Evolutionary conservation across 106 monocot genomes (phyloP).

Genomic region (Allium fistulosum): DNA sequence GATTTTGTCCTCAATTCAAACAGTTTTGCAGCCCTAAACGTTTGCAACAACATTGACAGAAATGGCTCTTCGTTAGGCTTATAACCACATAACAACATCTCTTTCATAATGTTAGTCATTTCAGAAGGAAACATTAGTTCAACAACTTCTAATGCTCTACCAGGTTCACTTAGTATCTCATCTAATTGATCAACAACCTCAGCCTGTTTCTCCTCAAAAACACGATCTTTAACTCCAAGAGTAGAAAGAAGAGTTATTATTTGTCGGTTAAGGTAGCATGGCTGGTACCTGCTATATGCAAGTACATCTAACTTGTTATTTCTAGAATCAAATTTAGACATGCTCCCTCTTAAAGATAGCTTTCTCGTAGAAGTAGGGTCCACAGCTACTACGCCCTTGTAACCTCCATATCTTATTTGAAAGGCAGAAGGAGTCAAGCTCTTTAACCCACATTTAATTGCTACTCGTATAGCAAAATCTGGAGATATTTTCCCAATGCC

Average conservation of each 20-base stretch:
- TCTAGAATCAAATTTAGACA: slow-evolving; percentile 81
- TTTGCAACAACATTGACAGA: slow-evolving; percentile 64
- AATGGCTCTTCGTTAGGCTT: slow-evolving; percentile 75
- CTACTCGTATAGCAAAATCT: slow-evolving; percentile 66
- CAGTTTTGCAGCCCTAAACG: slow-evolving; percentile 59
- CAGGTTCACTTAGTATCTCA: slow-evolving; percentile 42
- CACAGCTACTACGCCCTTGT: slow-evolving; percentile 88
- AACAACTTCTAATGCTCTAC: slow-evolving; percentile 47
- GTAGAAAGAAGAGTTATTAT: slow-evolving; percentile 89
- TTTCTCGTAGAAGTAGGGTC: slow-evolving; percentile 51
- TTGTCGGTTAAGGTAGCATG: slow-evolving; percentile 84
- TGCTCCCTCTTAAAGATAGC: slow-evolving; percentile 77
- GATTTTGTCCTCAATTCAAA: slow-evolving; percentile 69
- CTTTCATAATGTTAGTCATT: slow-evolving; percentile 50
- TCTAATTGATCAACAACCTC: slow-evolving; percentile 49
- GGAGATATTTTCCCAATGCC: slow-evolving; percentile 87
- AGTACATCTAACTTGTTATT: slow-evolving; percentile 71
- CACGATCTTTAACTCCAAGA: slow-evolving; percentile 52
- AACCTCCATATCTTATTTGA: slow-evolving; percentile 85
- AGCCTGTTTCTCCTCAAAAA: slow-evolving; percentile 68
- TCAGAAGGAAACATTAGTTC: slow-evolving; percentile 58
- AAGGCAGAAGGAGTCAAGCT: slow-evolving; percentile 69
- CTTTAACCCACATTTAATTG: slow-evolving; percentile 50
- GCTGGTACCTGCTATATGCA: slow-evolving; percentile 71
- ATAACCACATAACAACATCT: slow-evolving; percentile 66